Percentiles rank a stretch among this genome's conserved stretches.
phyloP scores from a whole-genome alignment of 768 basidiomycete genomes.

The Lactifluus echinatus region DNA sequence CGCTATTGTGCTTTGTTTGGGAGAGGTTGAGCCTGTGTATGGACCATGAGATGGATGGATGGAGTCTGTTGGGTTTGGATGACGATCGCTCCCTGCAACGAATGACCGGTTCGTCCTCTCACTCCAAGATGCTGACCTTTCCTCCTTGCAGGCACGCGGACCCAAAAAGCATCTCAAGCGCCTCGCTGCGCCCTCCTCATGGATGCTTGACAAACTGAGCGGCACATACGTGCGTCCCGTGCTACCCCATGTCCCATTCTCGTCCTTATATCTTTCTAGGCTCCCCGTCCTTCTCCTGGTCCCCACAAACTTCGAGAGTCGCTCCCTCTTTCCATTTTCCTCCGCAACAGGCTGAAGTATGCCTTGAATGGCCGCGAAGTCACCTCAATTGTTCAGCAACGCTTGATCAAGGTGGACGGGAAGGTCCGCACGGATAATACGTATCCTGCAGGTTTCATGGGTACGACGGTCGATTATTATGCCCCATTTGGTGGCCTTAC shows the following conservation, averaged over 20 bases:
- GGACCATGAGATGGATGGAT: constrained; percentile 26
- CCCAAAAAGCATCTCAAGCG: constrained; percentile 99
- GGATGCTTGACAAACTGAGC: constrained; percentile 99
- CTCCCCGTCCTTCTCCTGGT: constrained; percentile 94
- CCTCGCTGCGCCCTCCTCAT: constrained; percentile 92
- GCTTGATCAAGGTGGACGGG: constrained; percentile 95
- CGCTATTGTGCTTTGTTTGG: background rate
- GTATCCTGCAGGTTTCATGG: constrained; percentile 96
- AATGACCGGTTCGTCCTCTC: constrained; percentile 10
- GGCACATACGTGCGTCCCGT: constrained; percentile 75
- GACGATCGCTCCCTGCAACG: constrained; percentile 16
- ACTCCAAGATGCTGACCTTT: constrained; percentile 19
- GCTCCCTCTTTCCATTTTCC: constrained; percentile 93
- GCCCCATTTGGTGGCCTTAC: background rate
- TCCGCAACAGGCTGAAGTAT: constrained; percentile 99
- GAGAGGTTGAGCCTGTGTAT: constrained; percentile 7
- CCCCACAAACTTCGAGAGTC: constrained; percentile 99
- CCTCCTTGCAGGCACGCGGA: constrained; percentile 70
- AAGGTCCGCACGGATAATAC: constrained; percentile 98
- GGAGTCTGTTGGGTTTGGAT: constrained; percentile 24
- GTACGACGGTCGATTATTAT: constrained; percentile 36
- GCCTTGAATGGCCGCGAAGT: constrained; percentile 96
- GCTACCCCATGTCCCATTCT: background rate
- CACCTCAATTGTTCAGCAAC: constrained; percentile 88
- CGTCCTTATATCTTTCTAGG: constrained; percentile 37